Evolutionary conservation across 768 basidiomycete species (phyloP).

Genomic region (Mycena pura): DNA sequence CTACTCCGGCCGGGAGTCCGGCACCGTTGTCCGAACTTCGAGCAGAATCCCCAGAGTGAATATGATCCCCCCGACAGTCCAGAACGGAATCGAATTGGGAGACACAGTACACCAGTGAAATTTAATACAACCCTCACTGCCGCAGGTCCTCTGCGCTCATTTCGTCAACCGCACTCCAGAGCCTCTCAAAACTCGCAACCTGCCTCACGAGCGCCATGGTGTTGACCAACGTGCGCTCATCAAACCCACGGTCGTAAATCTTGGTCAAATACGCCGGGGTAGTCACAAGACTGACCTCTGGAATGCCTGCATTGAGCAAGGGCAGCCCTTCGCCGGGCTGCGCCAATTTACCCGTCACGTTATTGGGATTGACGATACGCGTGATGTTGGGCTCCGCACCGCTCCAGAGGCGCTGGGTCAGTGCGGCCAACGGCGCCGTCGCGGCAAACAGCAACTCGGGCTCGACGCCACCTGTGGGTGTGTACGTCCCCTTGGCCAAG

Average conservation of each 20-base stretch:
- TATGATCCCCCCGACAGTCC: too few species aligned
- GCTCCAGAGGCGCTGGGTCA: neutral
- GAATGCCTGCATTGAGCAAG: neutral
- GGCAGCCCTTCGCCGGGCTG: neutral
- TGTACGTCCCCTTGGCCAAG: neutral
- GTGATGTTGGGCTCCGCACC: neutral
- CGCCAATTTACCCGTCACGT: neutral
- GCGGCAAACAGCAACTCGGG: neutral
- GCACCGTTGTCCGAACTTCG: too few species aligned
- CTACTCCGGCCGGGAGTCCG: too few species aligned
- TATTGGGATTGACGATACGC: neutral
- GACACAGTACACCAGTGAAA: too few species aligned
- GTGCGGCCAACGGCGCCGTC: neutral
- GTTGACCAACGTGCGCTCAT: neutral
- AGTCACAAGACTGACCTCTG: neutral
- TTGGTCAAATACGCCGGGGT: neutral
- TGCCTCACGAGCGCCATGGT: neutral
- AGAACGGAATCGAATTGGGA: too few species aligned
- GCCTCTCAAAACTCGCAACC: neutral
- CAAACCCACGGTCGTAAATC: neutral
- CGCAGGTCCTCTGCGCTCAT: too few species aligned
- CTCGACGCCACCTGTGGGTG: neutral
- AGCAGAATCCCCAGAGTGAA: too few species aligned
- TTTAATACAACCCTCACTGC: too few species aligned
- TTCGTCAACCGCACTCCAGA: neutral